These are phyloP conservation scores for Ganoderma leucocontextum DNA, from an alignment of 1,284 basidiomycete genomes.

Conservation along the genomic window DNA sequence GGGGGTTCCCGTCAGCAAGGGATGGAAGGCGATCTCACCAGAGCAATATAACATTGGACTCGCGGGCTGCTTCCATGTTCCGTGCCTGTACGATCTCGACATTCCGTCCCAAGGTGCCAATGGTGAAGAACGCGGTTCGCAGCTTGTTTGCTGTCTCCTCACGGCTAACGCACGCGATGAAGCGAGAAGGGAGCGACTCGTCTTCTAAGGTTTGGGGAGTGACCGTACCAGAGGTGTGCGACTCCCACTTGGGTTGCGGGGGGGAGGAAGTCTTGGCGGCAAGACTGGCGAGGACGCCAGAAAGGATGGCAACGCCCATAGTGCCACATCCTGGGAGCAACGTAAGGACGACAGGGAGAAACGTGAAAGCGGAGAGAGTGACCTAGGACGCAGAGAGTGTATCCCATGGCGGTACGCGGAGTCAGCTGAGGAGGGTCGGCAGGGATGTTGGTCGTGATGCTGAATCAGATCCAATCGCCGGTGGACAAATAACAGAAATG, in stretches of 20 bases:
- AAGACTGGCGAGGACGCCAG: constrained; percentile 85
- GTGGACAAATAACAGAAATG: constrained; percentile 12
- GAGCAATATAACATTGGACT: constrained; percentile 88
- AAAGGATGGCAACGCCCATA: constrained; percentile 97
- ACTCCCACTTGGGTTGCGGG: constrained; percentile 71
- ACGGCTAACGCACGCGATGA: constrained; percentile 90
- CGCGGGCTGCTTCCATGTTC: constrained; percentile 79
- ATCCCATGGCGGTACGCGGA: constrained; percentile 55
- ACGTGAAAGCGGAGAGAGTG: constrained; percentile 20
- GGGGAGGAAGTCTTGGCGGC: constrained; percentile 52
- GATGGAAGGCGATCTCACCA: constrained; percentile 62
- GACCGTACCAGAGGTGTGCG: constrained; percentile 84
- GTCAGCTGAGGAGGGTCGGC: constrained; percentile 25
- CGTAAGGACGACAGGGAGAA: constrained; percentile 22
- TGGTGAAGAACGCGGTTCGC: constrained; percentile 63
- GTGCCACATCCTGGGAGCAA: constrained; percentile 88
- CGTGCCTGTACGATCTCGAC: constrained; percentile 77
- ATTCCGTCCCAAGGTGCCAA: constrained; percentile 63
- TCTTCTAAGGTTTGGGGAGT: constrained; percentile 73
- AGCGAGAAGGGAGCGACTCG: constrained; percentile 78
- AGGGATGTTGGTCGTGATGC: constrained; percentile 18
- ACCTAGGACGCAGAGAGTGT: constrained; percentile 71
- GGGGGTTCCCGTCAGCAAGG: background rate
- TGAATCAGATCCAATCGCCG: constrained; percentile 23
- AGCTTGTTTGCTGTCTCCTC: constrained; percentile 82